Conservation (phyloP, 2,329 filamentous ascomycete genomes). For the Aspergillus flavus region DNA sequence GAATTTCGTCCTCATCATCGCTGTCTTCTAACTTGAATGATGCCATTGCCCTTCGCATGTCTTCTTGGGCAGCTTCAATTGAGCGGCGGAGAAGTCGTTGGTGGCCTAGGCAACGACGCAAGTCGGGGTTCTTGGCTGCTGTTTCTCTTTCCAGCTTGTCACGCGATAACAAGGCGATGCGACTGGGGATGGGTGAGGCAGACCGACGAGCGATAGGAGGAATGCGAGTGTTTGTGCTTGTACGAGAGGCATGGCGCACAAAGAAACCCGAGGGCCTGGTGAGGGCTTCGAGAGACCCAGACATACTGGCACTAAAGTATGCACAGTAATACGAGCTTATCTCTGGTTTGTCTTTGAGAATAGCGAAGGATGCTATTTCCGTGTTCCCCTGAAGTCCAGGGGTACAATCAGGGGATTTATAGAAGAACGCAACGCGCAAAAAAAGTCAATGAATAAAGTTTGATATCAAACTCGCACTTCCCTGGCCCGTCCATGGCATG, state of each 20-base stretch:
- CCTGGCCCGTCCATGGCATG: background rate
- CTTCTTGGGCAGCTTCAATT: constrained; percentile 18
- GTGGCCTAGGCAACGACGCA: constrained; percentile 29
- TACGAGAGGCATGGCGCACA: constrained; percentile 14
- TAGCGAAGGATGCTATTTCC: background rate
- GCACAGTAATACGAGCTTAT: background rate
- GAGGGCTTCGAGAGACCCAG: constrained; percentile 8
- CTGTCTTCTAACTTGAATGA: constrained; percentile 12
- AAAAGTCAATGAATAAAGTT: background rate
- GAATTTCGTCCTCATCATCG: constrained; percentile 8
- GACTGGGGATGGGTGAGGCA: constrained; percentile 9
- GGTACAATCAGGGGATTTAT: constrained; percentile 6
- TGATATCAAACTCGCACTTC: background rate
- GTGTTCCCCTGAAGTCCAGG: background rate
- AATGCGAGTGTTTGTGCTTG: constrained; percentile 19
- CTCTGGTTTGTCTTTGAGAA: background rate
- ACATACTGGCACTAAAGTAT: background rate
- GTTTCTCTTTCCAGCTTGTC: constrained; percentile 21
- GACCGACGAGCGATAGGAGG: constrained; percentile 20
- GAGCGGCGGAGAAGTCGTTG: constrained; percentile 21
- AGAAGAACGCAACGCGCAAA: background rate
- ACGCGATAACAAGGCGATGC: constrained; percentile 21
- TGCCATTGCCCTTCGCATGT: constrained; percentile 17
- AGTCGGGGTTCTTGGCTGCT: constrained; percentile 20
- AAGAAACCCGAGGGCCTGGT: constrained; percentile 5